Evolutionary conservation across 208 protist species (phyloP).

Genomic region (Trichomonas tenax): DNA sequence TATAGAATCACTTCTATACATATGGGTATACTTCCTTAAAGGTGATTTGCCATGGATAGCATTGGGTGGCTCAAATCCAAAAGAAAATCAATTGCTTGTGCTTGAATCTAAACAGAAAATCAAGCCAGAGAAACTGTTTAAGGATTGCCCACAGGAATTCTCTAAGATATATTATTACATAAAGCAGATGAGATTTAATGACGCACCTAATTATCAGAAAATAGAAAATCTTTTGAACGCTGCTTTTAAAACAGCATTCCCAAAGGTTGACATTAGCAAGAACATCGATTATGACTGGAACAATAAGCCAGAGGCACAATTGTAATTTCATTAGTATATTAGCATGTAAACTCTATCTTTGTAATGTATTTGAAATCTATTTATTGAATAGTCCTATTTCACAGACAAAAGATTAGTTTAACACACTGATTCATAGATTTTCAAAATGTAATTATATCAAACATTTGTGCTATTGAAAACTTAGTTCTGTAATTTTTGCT

Average conservation of each 20-base stretch:
- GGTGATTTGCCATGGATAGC: slow-evolving; percentile 96
- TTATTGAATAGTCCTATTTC: too few relatives aligned
- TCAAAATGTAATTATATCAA: too few relatives aligned
- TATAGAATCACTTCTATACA: slow-evolving; percentile 87
- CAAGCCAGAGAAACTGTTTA: background rate
- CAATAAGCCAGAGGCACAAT: background rate
- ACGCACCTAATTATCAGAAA: background rate
- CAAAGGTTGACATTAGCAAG: background rate
- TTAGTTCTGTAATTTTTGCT: too few relatives aligned
- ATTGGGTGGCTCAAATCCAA: slow-evolving; percentile 45
- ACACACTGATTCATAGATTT: too few relatives aligned
- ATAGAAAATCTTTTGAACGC: background rate
- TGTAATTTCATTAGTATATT: too few relatives aligned
- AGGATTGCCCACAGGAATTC: background rate
- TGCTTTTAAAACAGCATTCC: background rate
- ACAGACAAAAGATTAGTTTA: too few relatives aligned
- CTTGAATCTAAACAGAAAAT: background rate
- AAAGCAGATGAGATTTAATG: background rate
- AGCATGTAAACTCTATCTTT: too few relatives aligned
- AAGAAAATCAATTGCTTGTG: slow-evolving; percentile 59
- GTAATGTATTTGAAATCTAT: too few relatives aligned
- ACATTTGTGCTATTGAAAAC: too few relatives aligned
- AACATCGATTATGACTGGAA: background rate
- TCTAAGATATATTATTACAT: background rate
- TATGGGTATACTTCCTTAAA: slow-evolving; percentile 95